A percentile compares a stretch with the other conserved stretches of the same genome.
Evolutionary conservation across 2,329 filamentous ascomycete species (phyloP).

Genomic region (Penicillium psychrosexuale): DNA sequence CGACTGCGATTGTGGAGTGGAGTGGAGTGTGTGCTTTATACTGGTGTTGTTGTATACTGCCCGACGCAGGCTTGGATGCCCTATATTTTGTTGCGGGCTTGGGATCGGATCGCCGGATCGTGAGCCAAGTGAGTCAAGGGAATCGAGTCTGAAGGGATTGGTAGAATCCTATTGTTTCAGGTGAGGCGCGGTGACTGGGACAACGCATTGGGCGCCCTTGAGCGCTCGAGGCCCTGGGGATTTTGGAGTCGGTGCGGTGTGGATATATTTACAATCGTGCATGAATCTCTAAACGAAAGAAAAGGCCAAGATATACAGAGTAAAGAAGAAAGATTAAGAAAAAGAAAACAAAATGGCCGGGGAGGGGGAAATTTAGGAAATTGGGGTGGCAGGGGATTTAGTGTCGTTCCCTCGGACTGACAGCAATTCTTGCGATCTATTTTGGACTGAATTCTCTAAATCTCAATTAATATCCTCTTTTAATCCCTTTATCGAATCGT

Average conservation of each 20-base stretch:
- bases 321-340: background rate
- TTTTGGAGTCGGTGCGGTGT: background rate
- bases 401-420: background rate
- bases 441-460: background rate
- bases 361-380: slow-evolving; percentile 21
- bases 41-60: slow-evolving; percentile 1
- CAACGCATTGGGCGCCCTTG: slow-evolving; percentile 26
- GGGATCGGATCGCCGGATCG: background rate
- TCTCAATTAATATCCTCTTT: background rate
- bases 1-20: background rate
- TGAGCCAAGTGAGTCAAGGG: background rate
- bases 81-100: background rate
- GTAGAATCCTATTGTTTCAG: slow-evolving; percentile 1
- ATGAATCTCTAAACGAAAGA: background rate
- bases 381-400: slow-evolving; percentile 30
- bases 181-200: slow-evolving; percentile 15
- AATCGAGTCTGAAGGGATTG: background rate
- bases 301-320: background rate
- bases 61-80: slow-evolving; percentile 5
- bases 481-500: background rate
- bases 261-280: slow-evolving; percentile 5
- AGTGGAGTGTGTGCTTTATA: background rate
- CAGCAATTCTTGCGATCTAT: background rate
- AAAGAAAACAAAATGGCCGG: slow-evolving; percentile 1
- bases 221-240: slow-evolving; percentile 3